Conservation (phyloP, 2,329 filamentous ascomycete species). For the Cercospora beticola region DNA sequence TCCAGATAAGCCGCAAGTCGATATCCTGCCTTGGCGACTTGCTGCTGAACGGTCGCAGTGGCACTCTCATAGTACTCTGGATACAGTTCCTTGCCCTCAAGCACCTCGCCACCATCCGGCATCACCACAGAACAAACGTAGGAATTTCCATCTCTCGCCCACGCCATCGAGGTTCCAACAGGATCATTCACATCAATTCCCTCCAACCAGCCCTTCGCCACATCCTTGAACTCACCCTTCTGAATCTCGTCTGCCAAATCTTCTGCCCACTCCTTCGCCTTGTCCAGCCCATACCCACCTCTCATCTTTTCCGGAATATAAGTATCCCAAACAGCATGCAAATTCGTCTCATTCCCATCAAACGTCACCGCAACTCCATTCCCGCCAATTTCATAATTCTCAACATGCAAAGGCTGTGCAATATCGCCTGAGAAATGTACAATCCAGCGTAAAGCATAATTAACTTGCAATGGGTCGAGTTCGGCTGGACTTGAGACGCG, state of each 20-base stretch:
- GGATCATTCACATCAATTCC: conserved; percentile 41
- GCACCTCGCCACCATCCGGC: conserved; percentile 40
- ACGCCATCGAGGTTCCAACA: conserved; percentile 41
- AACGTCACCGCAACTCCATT: conserved; percentile 49
- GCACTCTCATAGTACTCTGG: conserved; percentile 37
- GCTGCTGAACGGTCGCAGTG: conserved; percentile 43
- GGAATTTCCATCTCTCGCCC: conserved; percentile 46
- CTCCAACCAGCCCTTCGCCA: conserved; percentile 39
- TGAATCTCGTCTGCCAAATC: conserved; percentile 42
- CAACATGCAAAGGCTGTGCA: conserved; percentile 64
- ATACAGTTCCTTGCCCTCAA: conserved; percentile 41
- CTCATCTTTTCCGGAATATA: conserved; percentile 46
- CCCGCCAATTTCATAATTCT: conserved; percentile 47
- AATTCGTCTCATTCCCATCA: conserved; percentile 42
- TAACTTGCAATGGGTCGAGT: conserved; percentile 36
- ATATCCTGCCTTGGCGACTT: conserved; percentile 47
- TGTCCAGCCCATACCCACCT: conserved; percentile 42
- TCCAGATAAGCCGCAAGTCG: conserved; percentile 41
- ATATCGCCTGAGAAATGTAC: conserved; percentile 64
- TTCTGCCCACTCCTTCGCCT: conserved; percentile 42
- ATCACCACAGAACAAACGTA: conserved; percentile 46
- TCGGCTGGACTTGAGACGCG: conserved; percentile 37
- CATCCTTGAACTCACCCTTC: conserved; percentile 40
- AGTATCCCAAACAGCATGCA: conserved; percentile 49
- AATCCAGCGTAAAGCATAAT: conserved; percentile 52